Conservation (phyloP, 345 rosid genomes). For the Euphorbia peplus region DNA sequence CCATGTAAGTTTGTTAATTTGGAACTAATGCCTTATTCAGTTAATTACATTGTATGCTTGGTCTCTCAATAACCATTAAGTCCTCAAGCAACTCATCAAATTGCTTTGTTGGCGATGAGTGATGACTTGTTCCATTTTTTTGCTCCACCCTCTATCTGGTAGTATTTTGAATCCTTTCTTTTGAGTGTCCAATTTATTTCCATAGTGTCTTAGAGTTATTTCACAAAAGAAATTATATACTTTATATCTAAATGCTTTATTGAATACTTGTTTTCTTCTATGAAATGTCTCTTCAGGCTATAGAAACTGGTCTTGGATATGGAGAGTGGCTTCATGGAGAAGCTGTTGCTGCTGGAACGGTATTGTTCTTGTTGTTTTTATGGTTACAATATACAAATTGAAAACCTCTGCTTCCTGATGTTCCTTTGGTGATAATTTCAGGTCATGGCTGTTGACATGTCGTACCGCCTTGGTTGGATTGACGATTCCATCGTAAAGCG, state of each 20-base stretch:
- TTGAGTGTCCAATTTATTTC: not conserved
- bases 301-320: slow-evolving; percentile 90
- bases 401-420: slow-evolving; percentile 3
- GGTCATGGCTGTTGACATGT: slow-evolving; percentile 99
- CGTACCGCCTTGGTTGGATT: slow-evolving; percentile 97
- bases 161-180: not conserved
- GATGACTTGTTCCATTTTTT: not conserved
- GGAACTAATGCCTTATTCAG: not conserved
- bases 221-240: not conserved
- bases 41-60: not conserved
- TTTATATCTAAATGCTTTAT: not conserved
- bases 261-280: slow-evolving; percentile 7
- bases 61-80: too few relatives aligned
- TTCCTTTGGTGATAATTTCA: slow-evolving; percentile 23
- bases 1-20: slow-evolving; percentile 59
- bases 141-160: not conserved
- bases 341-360: slow-evolving; percentile 98
- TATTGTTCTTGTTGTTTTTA: slow-evolving; percentile 24
- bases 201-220: not conserved
- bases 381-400: not conserved
- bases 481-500: slow-evolving; percentile 76
- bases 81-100: not conserved
- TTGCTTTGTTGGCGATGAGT: not conserved
- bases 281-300: slow-evolving; percentile 57
- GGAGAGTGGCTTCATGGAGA: slow-evolving; percentile 99